Evolutionary conservation across 2,329 filamentous ascomycete species (phyloP), one percentile per base, ranked within the genome.

Genomic region (Fusarium veterinarium): DNA sequence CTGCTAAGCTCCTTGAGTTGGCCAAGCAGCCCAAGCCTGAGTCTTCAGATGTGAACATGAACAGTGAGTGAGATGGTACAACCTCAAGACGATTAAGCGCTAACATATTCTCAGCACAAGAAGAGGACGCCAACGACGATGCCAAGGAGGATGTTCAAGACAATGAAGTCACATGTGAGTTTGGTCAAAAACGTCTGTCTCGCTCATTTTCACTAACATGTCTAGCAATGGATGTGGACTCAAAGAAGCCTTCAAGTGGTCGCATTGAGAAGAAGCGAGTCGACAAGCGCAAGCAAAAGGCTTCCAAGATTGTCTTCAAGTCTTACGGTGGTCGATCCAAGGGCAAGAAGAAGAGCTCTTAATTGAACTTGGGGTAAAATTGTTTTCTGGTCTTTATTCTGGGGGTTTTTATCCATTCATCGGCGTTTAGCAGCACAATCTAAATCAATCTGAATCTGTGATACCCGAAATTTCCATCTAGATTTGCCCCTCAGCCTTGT

Each of bases 1-100:
- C 94, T 42, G 92, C 93, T 69, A 97, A 96, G 84, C 87, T 98
- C 67, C 87, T 95, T 78, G 94, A 95, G 80, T 82, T 97, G 76
- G 93, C 92, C 51, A 87, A 91, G 64, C 91, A 95, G 79, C 91
- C 93, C 67, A 94, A 93, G 81, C 91, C 93, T n/a, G 81, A 84
- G 74, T 80, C 83, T 63, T 81, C 83, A 58, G 84, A 89, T 72
- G 82, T 87, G 74, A 84, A 84, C 62, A 87, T 89, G 80, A 83
- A 85, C 57, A 80, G 79, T 74, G 79, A 83, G 75, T 61, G 48
- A 60, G 42, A 28, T 31, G 45, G 33, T 31, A 41, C 20, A 42
- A 37, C 23, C 8, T 35, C 6, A 17, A 48, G 25, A 38, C 37
- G 8, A 30, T 19, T 12, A 30, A n/a, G 14, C 25, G 40, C 69